Evolutionary conservation across 768 basidiomycete species (phyloP), one percentile per base, ranked within the genome.

Genomic region (Calocybe cyanea): DNA sequence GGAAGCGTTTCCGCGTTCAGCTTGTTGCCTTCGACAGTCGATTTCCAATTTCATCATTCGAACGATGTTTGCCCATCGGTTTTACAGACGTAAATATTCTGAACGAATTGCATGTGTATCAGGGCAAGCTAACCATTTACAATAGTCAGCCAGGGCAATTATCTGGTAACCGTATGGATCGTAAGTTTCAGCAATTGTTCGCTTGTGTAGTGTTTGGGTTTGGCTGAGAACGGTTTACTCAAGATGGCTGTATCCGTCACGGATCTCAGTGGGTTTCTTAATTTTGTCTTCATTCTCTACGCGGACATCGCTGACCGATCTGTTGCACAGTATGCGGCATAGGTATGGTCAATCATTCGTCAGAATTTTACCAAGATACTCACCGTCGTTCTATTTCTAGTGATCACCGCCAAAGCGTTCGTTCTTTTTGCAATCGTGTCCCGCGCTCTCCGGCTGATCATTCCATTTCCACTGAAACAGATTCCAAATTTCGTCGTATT

Each of bases 371-470:
- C 55, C 14, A 40, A 38, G 35, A 19, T 34, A 17, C 11, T 20
- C 5, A 35, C 14, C n/a, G 34, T 6, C 17, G 7, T 35, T 14
- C 7, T 35, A 5, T n/a, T 46, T 33, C 13, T 37, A 81, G 80
- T 67, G 19, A 77, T 80, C 48, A 76, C 77, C 1, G 68, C 57
- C 28, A 80, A 76, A 68, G 71, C 73, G 77, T 80, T 39, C 37
- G 75, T 58, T 23, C 46, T 11, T 31, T 39, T 20, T 21, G n/a
- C 23, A 30, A 30, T 45, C 10, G 9, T 48, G 11, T 18, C 7
- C 36, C 18, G 11, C 10, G 18, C 10, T n/a, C n/a, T 32, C 18
- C 36, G 18, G 14, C n/a, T 50, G 10, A 41, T 40, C n/a, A n/a
- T n/a, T n/a, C n/a, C n/a, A 33, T 46, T 21, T 19, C n/a, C 24